Base-by-base conservation (phyloP, 352 stramenopile genomes). In the Aphanomyces stellatus region DNA sequence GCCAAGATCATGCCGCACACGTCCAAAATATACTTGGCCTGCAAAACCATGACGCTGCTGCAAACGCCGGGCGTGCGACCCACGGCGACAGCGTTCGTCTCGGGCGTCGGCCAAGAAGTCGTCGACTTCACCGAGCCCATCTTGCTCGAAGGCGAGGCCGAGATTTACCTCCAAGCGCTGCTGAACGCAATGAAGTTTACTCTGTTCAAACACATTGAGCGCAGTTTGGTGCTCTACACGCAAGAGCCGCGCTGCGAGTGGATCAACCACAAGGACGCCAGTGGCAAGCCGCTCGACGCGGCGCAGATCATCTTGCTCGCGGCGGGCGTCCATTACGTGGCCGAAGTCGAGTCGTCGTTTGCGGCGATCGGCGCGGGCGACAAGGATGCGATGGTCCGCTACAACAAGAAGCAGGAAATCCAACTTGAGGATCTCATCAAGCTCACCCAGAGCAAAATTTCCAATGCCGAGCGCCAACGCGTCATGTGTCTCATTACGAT, bases 401-500 rank as follows among this genome's bases (percentile, higher is more conserved):
- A 98, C 81, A 96, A 96, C 72, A 83, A 87, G 43, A 79, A 91
- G 70, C 89, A 97, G 70, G 88, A 97, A 60, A 81, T 96, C 48
- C 91, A 98, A 72, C 83, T 98, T 19, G 86, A 90, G 60, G 94
- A 98, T 63, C 73, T 98, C 7, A 98, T 98, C 71, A 85, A 88
- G 57, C 74, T 97, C 22, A 97, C 90, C 0, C 88, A 94, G 68
- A 95, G 85, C 49, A 86, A 97, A 34, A 88, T 98, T 61, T 93
- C 84, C 64, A 97, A 88, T 48, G 89, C 86, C 1, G 91, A 98
- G 53, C 88, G 95, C 13, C 91, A 95, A 43, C 87, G 95, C 51
- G 88, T 98, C 41, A 98, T 98, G 92, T 88, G 96, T 27, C 85
- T 97, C 27, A 98, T 98, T 71, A 98, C 93, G 0, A 98, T 98